Evolutionary conservation across 2,329 filamentous ascomycete genomes (phyloP).

Genomic region (Cytospora chrysosperma): DNA sequence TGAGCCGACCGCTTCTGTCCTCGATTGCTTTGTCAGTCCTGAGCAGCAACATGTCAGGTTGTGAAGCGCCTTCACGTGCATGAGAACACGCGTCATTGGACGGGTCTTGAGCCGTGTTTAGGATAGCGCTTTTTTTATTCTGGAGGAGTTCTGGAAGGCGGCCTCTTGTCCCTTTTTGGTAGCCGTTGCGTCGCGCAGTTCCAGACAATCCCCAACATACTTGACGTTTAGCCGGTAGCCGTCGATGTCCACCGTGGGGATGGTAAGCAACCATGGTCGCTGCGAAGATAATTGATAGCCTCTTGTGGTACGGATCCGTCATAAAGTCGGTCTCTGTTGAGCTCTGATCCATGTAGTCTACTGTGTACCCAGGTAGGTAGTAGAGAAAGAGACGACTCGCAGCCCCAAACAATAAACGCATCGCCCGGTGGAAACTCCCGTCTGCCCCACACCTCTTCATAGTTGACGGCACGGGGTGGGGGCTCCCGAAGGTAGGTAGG

Average conservation of each 20-base stretch:
- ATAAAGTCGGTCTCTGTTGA: not conserved
- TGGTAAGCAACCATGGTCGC: not conserved
- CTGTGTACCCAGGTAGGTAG: too few species aligned
- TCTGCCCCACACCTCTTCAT: not conserved
- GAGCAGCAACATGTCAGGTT: not conserved
- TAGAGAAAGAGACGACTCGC: conserved; percentile 3
- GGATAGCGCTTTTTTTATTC: not conserved
- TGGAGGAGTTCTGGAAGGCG: conserved; percentile 3
- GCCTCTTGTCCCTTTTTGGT: conserved; percentile 1
- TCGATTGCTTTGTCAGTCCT: not conserved
- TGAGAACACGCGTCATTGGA: not conserved
- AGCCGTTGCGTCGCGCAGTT: conserved; percentile 7
- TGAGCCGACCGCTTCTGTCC: not conserved
- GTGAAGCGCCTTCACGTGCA: not conserved
- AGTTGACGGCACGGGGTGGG: not conserved
- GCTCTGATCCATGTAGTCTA: too few species aligned
- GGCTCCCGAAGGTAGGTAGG: too few species aligned
- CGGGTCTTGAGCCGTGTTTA: not conserved
- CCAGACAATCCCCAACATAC: not conserved
- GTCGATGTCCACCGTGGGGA: not conserved
- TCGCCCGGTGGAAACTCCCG: conserved; percentile 11
- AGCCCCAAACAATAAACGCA: not conserved
- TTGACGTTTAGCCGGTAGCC: not conserved
- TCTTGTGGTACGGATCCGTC: not conserved
- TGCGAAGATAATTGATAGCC: not conserved